A percentile compares a stretch with the other conserved stretches of the same genome.
phyloP scores from a whole-genome alignment of 2,329 filamentous ascomycete genomes.

The Tympanopsis confertula region DNA sequence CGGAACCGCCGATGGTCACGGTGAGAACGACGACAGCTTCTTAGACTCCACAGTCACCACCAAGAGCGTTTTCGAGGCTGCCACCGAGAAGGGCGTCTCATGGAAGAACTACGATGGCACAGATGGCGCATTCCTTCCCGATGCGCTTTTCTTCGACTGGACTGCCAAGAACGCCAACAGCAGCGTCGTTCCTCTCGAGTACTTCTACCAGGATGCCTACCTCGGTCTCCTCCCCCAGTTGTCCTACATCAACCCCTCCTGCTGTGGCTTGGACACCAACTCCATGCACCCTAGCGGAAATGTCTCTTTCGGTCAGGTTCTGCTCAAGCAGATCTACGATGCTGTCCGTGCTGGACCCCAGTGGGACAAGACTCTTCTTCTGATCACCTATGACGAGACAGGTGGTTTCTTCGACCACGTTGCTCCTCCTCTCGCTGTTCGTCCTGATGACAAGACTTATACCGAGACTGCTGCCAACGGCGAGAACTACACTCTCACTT shows the following conservation, averaged over 20 bases:
- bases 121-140: conserved; percentile 13
- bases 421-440: conserved; percentile 13
- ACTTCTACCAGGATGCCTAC: conserved; percentile 19
- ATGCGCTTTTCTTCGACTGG: conserved; percentile 19
- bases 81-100: conserved; percentile 14
- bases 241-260: conserved; percentile 20
- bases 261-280: conserved; percentile 17
- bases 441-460: conserved; percentile 16
- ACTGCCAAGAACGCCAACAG: conserved; percentile 13
- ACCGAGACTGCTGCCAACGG: conserved; percentile 14
- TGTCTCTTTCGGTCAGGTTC: conserved; percentile 15
- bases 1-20: conserved; percentile 18
- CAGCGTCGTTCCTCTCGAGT: conserved; percentile 13
- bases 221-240: conserved; percentile 16
- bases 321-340: conserved; percentile 18
- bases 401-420: conserved; percentile 19
- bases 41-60: conserved; percentile 11
- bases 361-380: conserved; percentile 16
- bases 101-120: conserved; percentile 22
- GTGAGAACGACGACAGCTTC: conserved; percentile 16
- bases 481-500: conserved; percentile 12
- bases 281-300: conserved; percentile 16
- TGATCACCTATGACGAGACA: conserved; percentile 16
- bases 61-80: conserved; percentile 16
- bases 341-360: conserved; percentile 15